phyloP scores from a whole-genome alignment of 2,329 filamentous ascomycete species.

The Endoconidiophora polonica region DNA sequence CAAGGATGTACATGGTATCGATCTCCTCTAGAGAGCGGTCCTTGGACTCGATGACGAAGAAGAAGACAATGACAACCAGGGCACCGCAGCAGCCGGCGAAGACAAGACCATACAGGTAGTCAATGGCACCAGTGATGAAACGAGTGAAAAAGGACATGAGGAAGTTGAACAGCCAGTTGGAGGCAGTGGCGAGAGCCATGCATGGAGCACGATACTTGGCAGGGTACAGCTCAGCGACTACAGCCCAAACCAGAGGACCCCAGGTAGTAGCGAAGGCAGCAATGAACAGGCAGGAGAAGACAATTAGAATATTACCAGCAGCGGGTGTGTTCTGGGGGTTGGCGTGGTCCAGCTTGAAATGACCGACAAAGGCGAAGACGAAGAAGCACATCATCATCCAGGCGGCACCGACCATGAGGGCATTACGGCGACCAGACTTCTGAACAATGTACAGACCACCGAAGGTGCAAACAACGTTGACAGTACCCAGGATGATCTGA shows the following conservation, averaged over 20 bases:
- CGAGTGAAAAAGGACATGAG: slow-evolving; percentile 42
- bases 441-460: slow-evolving; percentile 49
- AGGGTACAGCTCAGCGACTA: slow-evolving; percentile 49
- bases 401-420: slow-evolving; percentile 44
- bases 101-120: slow-evolving; percentile 54
- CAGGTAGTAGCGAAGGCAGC: slow-evolving; percentile 51
- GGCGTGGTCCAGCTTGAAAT: slow-evolving; percentile 25
- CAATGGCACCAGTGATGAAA: slow-evolving; percentile 54
- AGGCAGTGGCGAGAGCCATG: slow-evolving; percentile 39
- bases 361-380: slow-evolving; percentile 32
- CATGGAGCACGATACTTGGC: slow-evolving; percentile 35
- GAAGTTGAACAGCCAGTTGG: slow-evolving; percentile 53
- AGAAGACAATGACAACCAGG: slow-evolving; percentile 50
- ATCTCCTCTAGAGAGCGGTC: slow-evolving; percentile 59
- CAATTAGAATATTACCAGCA: slow-evolving; percentile 43
- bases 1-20: slow-evolving; percentile 53
- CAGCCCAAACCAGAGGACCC: slow-evolving; percentile 53
- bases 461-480: slow-evolving; percentile 52
- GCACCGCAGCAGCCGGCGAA: slow-evolving; percentile 52
- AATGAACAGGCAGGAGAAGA: slow-evolving; percentile 54
- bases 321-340: slow-evolving; percentile 28
- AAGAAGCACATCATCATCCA: slow-evolving; percentile 42
- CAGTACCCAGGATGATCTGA: slow-evolving; percentile 48
- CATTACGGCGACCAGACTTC: slow-evolving; percentile 45
- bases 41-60: slow-evolving; percentile 60